Conservation (phyloP, 495 filamentous ascomycete genomes). For the Tuber microsphaerosporum region DNA sequence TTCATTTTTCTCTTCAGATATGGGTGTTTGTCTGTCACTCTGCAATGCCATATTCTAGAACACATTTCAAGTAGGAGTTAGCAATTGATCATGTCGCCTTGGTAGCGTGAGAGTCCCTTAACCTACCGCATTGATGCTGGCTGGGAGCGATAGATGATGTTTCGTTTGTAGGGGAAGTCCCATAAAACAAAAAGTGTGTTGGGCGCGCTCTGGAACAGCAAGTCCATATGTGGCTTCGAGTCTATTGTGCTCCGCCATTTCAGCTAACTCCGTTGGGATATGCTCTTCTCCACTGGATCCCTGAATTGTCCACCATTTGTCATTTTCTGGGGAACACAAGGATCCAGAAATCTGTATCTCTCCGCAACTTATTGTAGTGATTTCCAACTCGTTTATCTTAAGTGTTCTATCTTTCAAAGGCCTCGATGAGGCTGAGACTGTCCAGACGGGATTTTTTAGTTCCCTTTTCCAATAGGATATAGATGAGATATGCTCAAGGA, state of each 20-base stretch:
- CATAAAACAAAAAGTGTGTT: too few relatives aligned
- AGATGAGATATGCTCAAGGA: conserved; percentile 20
- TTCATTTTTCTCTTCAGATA: conserved; percentile 34
- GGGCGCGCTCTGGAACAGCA: too few relatives aligned
- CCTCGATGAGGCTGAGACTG: conserved; percentile 8
- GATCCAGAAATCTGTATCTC: not conserved
- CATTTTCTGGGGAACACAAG: not conserved
- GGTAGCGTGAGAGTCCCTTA: conserved; percentile 33
- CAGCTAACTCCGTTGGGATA: conserved; percentile 6
- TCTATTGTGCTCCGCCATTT: conserved; percentile 3
- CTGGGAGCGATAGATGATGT: conserved; percentile 16
- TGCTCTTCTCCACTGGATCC: not conserved
- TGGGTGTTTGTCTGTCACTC: conserved; percentile 24
- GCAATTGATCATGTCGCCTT: conserved; percentile 4
- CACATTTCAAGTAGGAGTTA: not conserved
- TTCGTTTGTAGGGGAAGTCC: conserved; percentile 21
- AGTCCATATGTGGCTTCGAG: too few relatives aligned
- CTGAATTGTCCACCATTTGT: too few relatives aligned
- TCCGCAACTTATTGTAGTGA: not conserved
- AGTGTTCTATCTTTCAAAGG: not conserved
- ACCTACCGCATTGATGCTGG: conserved; percentile 41
- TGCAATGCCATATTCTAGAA: conserved; percentile 12
- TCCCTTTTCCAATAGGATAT: conserved; percentile 25
- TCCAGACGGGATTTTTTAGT: conserved; percentile 12
- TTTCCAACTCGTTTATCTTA: not conserved